Evolutionary conservation across 768 basidiomycete genomes (phyloP).

Genomic region (Lactifluus hygrophoroides): DNA sequence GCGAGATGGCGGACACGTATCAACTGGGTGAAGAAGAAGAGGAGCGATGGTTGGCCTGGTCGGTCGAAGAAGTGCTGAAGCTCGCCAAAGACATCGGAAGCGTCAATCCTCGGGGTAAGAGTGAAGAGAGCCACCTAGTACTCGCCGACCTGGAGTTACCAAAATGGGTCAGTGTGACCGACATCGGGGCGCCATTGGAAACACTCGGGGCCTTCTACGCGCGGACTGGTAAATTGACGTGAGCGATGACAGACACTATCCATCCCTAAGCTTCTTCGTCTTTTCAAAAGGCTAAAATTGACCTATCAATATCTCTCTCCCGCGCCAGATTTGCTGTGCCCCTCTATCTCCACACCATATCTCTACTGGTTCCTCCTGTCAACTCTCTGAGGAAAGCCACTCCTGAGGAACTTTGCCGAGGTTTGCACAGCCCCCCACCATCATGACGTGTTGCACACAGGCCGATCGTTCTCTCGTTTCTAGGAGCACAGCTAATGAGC

Average conservation of each 20-base stretch:
- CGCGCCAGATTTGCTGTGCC: slow-evolving; percentile 48
- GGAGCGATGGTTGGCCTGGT: slow-evolving; percentile 36
- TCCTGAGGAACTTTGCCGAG: slow-evolving; percentile 50
- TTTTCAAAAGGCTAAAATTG: slow-evolving; percentile 14
- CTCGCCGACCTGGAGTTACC: slow-evolving; percentile 47
- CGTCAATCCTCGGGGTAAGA: neutral
- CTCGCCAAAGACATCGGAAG: slow-evolving; percentile 30
- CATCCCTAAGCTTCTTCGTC: no score
- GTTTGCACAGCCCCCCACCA: slow-evolving; percentile 30
- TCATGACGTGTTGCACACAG: neutral
- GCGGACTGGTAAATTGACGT: slow-evolving; percentile 48
- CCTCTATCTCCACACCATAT: slow-evolving; percentile 58
- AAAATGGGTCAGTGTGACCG: slow-evolving; percentile 47
- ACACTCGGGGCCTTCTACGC: slow-evolving; percentile 57
- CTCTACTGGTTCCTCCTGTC: slow-evolving; percentile 44
- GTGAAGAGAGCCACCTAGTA: slow-evolving; percentile 18
- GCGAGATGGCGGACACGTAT: slow-evolving; percentile 32
- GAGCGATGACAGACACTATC: slow-evolving; percentile 23
- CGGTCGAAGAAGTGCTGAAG: slow-evolving; percentile 36
- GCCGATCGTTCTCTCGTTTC: neutral
- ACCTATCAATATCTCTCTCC: neutral
- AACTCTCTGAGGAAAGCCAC: slow-evolving; percentile 22
- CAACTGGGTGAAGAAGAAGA: slow-evolving; percentile 31
- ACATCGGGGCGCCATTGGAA: slow-evolving; percentile 61
- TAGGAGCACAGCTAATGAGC: slow-evolving; percentile 42